Base-by-base conservation (phyloP, 768 basidiomycete genomes). In the Hericium alpestre region DNA sequence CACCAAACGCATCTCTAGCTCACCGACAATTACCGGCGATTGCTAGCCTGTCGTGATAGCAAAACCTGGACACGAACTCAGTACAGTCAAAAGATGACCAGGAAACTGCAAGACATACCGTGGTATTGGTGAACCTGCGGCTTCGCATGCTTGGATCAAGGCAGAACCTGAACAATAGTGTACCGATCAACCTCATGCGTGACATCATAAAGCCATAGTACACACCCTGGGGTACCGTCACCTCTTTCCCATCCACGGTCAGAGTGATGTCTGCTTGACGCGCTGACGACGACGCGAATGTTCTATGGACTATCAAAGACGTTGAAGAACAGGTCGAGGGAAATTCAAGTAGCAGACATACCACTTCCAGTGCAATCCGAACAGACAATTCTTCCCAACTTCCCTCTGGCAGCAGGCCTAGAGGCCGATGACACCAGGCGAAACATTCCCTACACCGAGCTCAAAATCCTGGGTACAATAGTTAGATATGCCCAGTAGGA, bases 21-120 rank as follows among this genome's bases (percentile, higher is more conserved):
- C 62, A 90, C 90, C 90, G 89, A 75, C 95, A 97, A 70, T 98
- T 97, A 53, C 95, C 95, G 64, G 95, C 95, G 66, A 98, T 94
- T 51, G 94, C 93, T 23, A 97, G 82, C 65, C 93, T 89, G 68
- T 93, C 91, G 77, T 93, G 88, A 69, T 91, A 88, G 64, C 85
- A 90, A 69, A 90, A 89, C 67, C 87, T 89, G 64, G 55, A 43
- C 47, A 13, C 4, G 49, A n/a, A 39, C 46, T 37, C 27, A 23
- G 22, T 13, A 10, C 54, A 51, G 39, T 32, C 32, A 22, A 2
- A 54, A 25, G 41, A 7, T 47, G 38, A 27, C 39, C 18, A 11
- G 16, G 48, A 20, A n/a, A 3, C 52, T 10, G 53, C 18, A 7
- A 27, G 22, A 73, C 70, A 53, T 61, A 90, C 89, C 90, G 79